Evolutionary conservation across 371 early-diverging fungal genomes (phyloP).

Genomic region (Spiromyces aspiralis): DNA sequence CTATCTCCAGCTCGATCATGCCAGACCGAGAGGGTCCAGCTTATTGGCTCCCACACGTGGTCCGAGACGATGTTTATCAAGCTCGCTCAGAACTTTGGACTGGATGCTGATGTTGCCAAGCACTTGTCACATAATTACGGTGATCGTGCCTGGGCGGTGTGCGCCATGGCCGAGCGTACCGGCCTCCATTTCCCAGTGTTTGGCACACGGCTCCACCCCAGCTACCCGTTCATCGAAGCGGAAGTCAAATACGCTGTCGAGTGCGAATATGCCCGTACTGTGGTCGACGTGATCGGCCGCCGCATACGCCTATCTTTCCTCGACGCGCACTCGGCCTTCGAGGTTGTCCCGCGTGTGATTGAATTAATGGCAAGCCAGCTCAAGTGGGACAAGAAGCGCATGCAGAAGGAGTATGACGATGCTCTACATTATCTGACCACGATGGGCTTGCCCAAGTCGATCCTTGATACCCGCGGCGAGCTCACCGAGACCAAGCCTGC

Average conservation of each 20-base stretch:
- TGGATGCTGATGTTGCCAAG: constrained; percentile 87
- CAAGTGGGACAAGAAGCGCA: constrained; percentile 52
- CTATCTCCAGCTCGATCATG: constrained; percentile 42
- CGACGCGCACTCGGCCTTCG: constrained; percentile 82
- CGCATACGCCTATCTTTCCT: constrained; percentile 91
- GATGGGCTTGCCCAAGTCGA: constrained; percentile 67
- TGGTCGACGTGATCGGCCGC: constrained; percentile 89
- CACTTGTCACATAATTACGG: constrained; percentile 91
- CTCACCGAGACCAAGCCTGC: too few relatives aligned
- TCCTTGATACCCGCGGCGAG: constrained; percentile 5
- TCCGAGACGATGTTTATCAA: constrained; percentile 73
- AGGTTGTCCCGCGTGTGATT: constrained; percentile 72
- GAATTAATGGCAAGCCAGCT: constrained; percentile 87
- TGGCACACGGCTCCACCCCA: constrained; percentile 60
- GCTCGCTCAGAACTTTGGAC: constrained; percentile 80
- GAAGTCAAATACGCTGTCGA: constrained; percentile 90
- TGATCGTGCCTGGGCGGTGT: constrained; percentile 86
- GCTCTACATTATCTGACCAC: constrained; percentile 61
- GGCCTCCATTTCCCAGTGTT: constrained; percentile 59
- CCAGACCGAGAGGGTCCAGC: constrained; percentile 51
- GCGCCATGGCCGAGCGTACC: constrained; percentile 56
- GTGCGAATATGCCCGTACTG: constrained; percentile 88
- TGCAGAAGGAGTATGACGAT: constrained; percentile 45
- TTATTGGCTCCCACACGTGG: constrained; percentile 88
- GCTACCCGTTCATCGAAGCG: constrained; percentile 88